Evolutionary conservation across 805 yeast genomes (phyloP).

Genomic region (Metschnikowia borealis): DNA sequence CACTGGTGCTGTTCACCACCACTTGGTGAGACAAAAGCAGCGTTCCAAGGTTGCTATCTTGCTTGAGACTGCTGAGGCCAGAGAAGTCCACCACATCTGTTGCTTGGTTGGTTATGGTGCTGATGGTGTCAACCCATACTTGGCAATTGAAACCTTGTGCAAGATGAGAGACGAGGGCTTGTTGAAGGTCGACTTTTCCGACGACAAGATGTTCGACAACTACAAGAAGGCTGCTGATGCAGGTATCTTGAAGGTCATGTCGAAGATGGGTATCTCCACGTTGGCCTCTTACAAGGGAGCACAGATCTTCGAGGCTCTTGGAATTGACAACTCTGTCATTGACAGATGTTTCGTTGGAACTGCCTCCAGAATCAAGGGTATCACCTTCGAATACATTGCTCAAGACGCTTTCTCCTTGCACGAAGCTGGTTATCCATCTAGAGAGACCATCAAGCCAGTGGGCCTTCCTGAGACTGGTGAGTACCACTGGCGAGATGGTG

Average conservation of each 20-base stretch:
- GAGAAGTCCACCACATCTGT: conserved; percentile 96
- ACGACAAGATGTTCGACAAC: conserved; percentile 63
- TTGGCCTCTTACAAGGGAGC: conserved; percentile 99
- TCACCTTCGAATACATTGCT: conserved; percentile 91
- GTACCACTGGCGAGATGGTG: conserved; percentile 98
- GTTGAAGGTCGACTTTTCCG: conserved; percentile 51
- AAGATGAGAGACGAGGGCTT: conserved; percentile 81
- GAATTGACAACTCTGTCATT: conserved; percentile 91
- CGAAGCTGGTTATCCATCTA: conserved; percentile 83
- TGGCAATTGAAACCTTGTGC: conserved; percentile 83
- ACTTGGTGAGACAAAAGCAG: conserved; percentile 90
- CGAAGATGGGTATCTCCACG: conserved; percentile 98
- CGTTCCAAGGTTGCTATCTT: conserved; percentile 92
- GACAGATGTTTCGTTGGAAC: conserved; percentile 97
- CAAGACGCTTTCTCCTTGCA: conserved; percentile 95
- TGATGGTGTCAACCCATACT: conserved; percentile 91
- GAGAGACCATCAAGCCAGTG: conserved; percentile 65
- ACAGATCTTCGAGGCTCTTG: conserved; percentile 95
- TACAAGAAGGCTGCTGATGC: conserved; percentile 83
- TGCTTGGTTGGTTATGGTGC: conserved; percentile 95
- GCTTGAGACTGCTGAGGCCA: conserved; percentile 93
- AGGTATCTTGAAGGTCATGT: conserved; percentile 95
- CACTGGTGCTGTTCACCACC: conserved; percentile 96
- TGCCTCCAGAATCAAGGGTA: conserved; percentile 93
- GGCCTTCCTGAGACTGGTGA: conserved; percentile 94